Evolutionary conservation across 2,329 filamentous ascomycete species (phyloP).

Genomic region (Phialocephala subalpina): DNA sequence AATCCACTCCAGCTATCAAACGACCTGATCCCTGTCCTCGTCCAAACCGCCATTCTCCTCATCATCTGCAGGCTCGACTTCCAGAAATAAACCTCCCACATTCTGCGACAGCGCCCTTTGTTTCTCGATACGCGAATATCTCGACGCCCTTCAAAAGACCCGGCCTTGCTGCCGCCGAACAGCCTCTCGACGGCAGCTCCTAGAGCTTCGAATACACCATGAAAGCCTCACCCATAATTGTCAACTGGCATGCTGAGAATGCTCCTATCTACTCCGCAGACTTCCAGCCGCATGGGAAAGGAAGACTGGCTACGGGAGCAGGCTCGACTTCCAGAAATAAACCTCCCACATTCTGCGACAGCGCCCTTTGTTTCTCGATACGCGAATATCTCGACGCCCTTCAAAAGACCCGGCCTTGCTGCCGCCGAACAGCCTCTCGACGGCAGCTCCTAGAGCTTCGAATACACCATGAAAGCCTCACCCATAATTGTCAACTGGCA

Average conservation of each 20-base stretch:
- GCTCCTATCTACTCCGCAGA: constrained; percentile 96
- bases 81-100: not conserved
- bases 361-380: not conserved
- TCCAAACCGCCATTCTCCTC: constrained; percentile 8
- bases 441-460: constrained; percentile 27
- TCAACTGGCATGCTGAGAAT: constrained; percentile 99
- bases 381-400: constrained; percentile 7
- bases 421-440: constrained; percentile 26
- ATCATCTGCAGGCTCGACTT: constrained; percentile 9
- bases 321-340: constrained; percentile 52
- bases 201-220: constrained; percentile 58
- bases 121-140: not conserved
- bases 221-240: constrained; percentile 96
- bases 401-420: constrained; percentile 21
- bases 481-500: constrained; percentile 99
- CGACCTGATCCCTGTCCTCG: constrained; percentile 6
- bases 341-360: not conserved
- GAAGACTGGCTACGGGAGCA: constrained; percentile 89
- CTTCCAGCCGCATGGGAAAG: constrained; percentile 92
- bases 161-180: constrained; percentile 29
- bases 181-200: constrained; percentile 23
- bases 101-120: not conserved
- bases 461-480: constrained; percentile 84
- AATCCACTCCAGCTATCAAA: constrained; percentile 6
- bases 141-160: constrained; percentile 5